Evolutionary conservation across 2,329 filamentous ascomycete species (phyloP), one percentile per base, ranked within the genome.

Genomic region (Cercospora sp.): DNA sequence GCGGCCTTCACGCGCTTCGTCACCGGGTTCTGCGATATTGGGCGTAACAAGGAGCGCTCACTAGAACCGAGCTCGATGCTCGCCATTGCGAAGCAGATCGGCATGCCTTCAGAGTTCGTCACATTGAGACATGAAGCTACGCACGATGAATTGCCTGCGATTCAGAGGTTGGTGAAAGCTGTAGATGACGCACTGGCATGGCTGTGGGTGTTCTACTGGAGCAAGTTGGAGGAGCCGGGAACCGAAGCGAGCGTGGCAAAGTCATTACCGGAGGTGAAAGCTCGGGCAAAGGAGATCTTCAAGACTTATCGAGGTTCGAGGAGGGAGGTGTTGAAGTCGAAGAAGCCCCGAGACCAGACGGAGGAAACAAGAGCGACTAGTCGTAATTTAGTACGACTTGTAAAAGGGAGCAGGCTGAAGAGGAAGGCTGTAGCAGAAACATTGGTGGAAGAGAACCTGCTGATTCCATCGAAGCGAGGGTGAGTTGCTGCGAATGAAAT

Each of bases 191-290:
- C 91, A 0, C 83, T 97, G 70, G 83, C 84, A 55, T 97, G 94
- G 94, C 89, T 97, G 62, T 97, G 92, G 92, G 85, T 89, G 63
- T 92, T 92, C 79, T 97, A 97, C 82, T 98, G 94, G 94, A 80
- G 76, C 12, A 80, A 81, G 43, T 77, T 89, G 21, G 82, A 84
- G 65, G 75, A 73, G 45, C 62, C 65, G 13, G 72, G 70, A 53
- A 60, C 37, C 49, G 65, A 63, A 32, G 67, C 59, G 59, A 74
- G 77, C 18, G 78, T 74, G 51, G 65, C 74, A 49, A 60, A 79
- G 69, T 71, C 78, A 65, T 55, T 81, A 66, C 73, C 70, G n/a
- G 75, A 71, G 63, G 72, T 82, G 21, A 80, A 76, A 72, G 74
- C 76, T 10, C 70, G 73, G 40, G 72, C 71, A 13, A 70, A 66